Conservation (phyloP, 495 filamentous ascomycete species). For the Hypoxylon fragiforme region DNA sequence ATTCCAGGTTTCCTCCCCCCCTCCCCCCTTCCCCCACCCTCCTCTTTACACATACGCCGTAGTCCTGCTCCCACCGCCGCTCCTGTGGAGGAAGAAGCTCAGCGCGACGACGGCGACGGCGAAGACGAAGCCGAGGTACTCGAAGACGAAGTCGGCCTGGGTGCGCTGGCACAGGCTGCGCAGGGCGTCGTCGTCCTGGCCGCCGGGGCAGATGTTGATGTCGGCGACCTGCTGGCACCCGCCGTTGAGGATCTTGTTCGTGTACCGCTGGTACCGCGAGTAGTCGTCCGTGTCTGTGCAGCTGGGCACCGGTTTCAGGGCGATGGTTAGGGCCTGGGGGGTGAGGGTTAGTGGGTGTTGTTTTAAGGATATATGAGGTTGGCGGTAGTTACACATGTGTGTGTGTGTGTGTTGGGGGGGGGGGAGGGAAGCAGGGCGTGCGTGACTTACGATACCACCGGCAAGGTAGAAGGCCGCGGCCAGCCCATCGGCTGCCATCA, state of each 20-base stretch:
- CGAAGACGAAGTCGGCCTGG: slow-evolving; percentile 41
- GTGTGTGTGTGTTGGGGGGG: no score
- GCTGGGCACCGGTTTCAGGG: slow-evolving; percentile 39
- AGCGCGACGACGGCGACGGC: slow-evolving; percentile 30
- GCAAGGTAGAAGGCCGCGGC: slow-evolving; percentile 51
- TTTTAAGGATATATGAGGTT: no score
- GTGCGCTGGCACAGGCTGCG: slow-evolving; percentile 38
- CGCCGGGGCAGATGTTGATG: slow-evolving; percentile 22
- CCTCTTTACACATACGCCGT: not conserved
- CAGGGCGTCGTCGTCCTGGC: slow-evolving; percentile 8
- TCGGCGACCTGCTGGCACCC: slow-evolving; percentile 29
- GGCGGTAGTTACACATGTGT: no score
- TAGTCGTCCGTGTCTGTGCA: slow-evolving; percentile 34
- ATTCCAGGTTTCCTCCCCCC: not conserved
- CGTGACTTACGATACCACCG: slow-evolving; percentile 56
- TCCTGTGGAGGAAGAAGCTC: slow-evolving; percentile 2
- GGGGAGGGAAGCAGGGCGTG: no score
- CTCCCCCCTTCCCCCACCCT: no score
- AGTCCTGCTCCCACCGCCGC: not conserved
- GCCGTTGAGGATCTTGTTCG: slow-evolving; percentile 42
- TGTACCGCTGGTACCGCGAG: slow-evolving; percentile 4
- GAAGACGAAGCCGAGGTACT: slow-evolving; percentile 40
- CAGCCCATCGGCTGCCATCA: slow-evolving; percentile 49
- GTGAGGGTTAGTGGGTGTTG: not conserved
- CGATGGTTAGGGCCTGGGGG: slow-evolving; percentile 50